Conservation (phyloP, 257 asterid species). For the Ehretia macrophylla region DNA sequence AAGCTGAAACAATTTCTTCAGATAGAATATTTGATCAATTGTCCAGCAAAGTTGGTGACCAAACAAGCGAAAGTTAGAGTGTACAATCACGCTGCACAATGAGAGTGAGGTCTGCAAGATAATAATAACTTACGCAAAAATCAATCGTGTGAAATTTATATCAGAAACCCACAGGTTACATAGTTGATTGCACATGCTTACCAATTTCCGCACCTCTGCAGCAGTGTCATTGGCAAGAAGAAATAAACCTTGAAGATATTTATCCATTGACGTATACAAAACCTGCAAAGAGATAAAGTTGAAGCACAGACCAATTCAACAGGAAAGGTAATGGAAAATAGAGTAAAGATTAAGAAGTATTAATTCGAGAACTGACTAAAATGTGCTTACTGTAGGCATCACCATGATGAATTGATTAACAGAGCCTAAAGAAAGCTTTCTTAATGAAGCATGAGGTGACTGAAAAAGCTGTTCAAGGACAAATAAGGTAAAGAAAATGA, state of each 20-base stretch:
- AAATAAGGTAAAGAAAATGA: conserved; percentile 9
- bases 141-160: neutral
- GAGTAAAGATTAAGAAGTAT: conserved; percentile 12
- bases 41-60: too few relatives aligned
- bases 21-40: too few relatives aligned
- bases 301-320: conserved; percentile 2
- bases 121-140: neutral
- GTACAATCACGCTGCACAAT: too few relatives aligned
- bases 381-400: conserved; percentile 78
- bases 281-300: conserved; percentile 39
- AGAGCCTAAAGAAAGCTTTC: conserved; percentile 83
- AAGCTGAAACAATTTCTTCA: too few relatives aligned
- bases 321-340: conserved; percentile 8
- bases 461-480: conserved; percentile 68
- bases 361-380: neutral
- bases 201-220: conserved; percentile 92
- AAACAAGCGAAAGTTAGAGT: too few relatives aligned
- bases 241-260: conserved; percentile 88
- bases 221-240: conserved; percentile 78
- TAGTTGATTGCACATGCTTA: conserved; percentile 25
- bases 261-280: conserved; percentile 67
- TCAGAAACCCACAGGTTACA: neutral
- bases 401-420: conserved; percentile 92
- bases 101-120: too few relatives aligned
- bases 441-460: conserved; percentile 64